Base-by-base conservation (phyloP, 805 yeast genomes). In the Teunomyces aglyptinius region DNA sequence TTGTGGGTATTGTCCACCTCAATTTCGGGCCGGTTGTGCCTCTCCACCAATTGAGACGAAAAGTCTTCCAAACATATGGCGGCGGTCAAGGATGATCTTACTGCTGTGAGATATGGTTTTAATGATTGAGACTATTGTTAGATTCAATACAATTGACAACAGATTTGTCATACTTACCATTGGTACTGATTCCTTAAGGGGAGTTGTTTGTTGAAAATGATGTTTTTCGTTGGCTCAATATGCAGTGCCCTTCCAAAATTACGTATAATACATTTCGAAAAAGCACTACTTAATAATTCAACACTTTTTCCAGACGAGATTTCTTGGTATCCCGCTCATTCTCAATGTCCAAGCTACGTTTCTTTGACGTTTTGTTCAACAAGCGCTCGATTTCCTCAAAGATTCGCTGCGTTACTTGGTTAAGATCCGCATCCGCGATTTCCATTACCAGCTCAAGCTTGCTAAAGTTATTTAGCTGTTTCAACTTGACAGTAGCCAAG, bases 21-120 rank as follows among this genome's bases (percentile, higher is more conserved):
- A 43, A 94, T 86, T 66, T 94, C 99, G 3, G 99, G 99, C 55
- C 92, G 81, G 71, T 92, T 94, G 75, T 94, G 99, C 68, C 99
- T 86, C 71, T 94, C 99, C 16, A 87, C 97, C 47, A 87, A 78
- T 68, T 92, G 97, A 6, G 98, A 94, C 27, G 97, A 86, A 64
- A 94, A 94, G 71, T 91, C 91, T 63, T 89, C 92, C 53, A 94
- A 75, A 58, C 96, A 89, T 35, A 94, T 76, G 5, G 98, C 96
- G 7, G 97, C 97, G 22, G 95, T 89, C 56, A 94, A 78, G 24
- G 98, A 89, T 47, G 86, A 81, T 66, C 98, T 85, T 32, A 94
- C 99, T 1, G 97, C 97, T 6, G 88, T 84, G 45, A 94, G 78
- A 60, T 94, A 94, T 49, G 99, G 99, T 60, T 92, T 89, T 50